Evolutionary conservation across 164 flowering plant species (phyloP), one percentile per base, ranked within the genome.

Genomic region (Aristolochia fimbriata): DNA sequence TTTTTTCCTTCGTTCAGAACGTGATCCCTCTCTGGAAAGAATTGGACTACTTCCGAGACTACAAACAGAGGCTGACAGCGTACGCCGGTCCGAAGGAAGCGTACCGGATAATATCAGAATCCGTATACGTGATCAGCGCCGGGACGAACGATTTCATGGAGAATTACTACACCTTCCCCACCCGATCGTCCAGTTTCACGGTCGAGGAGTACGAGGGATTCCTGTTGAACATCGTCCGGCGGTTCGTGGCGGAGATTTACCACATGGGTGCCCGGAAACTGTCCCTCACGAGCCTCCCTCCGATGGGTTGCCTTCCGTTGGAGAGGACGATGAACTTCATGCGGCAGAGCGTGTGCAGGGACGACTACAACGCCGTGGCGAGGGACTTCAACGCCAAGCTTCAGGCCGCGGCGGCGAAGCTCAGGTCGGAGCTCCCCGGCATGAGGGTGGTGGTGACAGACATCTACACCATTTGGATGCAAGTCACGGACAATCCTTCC

Each of bases 141-240:
- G 95, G 91, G 43, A 85, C 95, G 17, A 87, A 87, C 41, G 95
- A 85, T 51, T 87, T 85, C 72, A 71, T 85, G 1, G 86, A 64
- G 66, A 72, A 72, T 46, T 72, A 72, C 65, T 72, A 57, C 57
- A 20, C 23, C 3, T 0, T 55, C 6, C 55, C 64, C 19, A 15
- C 19, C 12, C 70, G 76, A 23, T 19, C 63, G 2, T 47, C 64
- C 4, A 51, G 62, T 50, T 68, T 46, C 57, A 61, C 63, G 0
- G 30, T 72, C 10, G 64, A 62, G 2, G 51, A 62, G 22, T 72
- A 52, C 25, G 23, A 72, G 49, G 46, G 55, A 19, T 72, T 48
- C 48, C 57, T 72, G 14, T 15, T 52, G 2, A 27, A 31, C 30
- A 33, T 68, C 22, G 76, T 67, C 0, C 70, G 47, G 14, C 55